Conservation (phyloP, 2,329 filamentous ascomycete species). For the Sporothrix mexicana region DNA sequence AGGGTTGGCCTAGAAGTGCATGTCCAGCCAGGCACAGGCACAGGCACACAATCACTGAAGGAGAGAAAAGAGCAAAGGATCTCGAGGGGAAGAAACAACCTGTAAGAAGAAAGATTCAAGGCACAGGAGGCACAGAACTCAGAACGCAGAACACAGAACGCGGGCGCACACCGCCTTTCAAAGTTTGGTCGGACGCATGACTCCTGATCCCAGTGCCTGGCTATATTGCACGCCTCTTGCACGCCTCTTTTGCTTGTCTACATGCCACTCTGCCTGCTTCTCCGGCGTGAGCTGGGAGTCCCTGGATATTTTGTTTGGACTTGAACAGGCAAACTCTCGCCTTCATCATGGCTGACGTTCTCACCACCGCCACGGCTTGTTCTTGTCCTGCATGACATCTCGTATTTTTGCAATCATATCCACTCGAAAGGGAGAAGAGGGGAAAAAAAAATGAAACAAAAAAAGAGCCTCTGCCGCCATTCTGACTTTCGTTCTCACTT, state of each 20-base stretch:
- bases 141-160: not conserved
- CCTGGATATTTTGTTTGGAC: too few relatives aligned
- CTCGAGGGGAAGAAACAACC: not conserved
- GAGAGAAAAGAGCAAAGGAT: not conserved
- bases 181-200: constrained; percentile 13
- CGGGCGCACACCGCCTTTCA: constrained; percentile 17
- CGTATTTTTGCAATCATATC: not conserved
- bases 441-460: too few relatives aligned
- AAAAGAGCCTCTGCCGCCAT: too few relatives aligned
- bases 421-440: not conserved
- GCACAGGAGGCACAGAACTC: constrained; percentile 2
- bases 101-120: not conserved
- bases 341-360: too few relatives aligned
- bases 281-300: too few relatives aligned
- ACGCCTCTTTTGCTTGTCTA: not conserved
- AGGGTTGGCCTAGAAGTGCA: not conserved
- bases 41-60: not conserved
- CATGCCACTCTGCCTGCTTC: not conserved
- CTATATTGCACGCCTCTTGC: too few relatives aligned
- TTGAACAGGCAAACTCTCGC: too few relatives aligned
- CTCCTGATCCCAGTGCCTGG: constrained; percentile 1
- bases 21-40: constrained; percentile 3
- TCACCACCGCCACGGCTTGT: not conserved
- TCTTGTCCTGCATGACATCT: constrained; percentile 9
- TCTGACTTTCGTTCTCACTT: not conserved